Evolutionary conservation across 441 rosid species (phyloP), one percentile per base, ranked within the genome.

Genomic region (Theobroma grandiflorum): DNA sequence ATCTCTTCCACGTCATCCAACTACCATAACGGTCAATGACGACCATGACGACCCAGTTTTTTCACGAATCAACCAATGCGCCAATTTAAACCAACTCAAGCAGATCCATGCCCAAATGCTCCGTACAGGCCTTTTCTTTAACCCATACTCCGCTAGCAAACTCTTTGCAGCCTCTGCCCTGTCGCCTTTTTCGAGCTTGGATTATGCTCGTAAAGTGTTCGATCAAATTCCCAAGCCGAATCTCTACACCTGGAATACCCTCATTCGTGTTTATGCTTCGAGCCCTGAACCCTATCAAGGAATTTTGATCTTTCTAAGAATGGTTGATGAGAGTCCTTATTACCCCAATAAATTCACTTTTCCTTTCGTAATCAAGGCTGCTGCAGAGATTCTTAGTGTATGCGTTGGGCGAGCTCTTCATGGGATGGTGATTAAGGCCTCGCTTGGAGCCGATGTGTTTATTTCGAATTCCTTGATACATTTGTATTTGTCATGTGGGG

Each of bases 211-310:
- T 62, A 87, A 87, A 72, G 85, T 93, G 92, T 93, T 93, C 81
- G 95, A 91, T 57, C 81, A 89, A 83, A 93, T 91, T 88, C 90
- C 92, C 80, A 85, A 88, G 26, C 92, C 94, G 75, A 91, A 93
- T 82, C 84, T 90, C 14, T 90, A 85, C 82, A 70, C 92, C 20
- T 91, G 93, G 92, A 93, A 90, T 79, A 89, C 92, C 0, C 92
- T 90, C 49, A 92, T 93, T 79, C 94, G 94, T 8, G 89, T 88
- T 77, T 83, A 85, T 7, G 90, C 97, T 76, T 88, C 91, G 1
- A 88, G 91, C 80, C 80, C 87, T 3, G 88, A 89, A 40, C 95
- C 93, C 58, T 18, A 71, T n/a, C 77, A 78, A 9, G 83, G 93
- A 82, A 75, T 91, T 31, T 63, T 49, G 57, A 78, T 85, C 11